Percentiles rank a stretch among this genome's conserved stretches.
Conservation (phyloP, 1,139 yeast genomes). For the Yamadazyma buinensis region DNA sequence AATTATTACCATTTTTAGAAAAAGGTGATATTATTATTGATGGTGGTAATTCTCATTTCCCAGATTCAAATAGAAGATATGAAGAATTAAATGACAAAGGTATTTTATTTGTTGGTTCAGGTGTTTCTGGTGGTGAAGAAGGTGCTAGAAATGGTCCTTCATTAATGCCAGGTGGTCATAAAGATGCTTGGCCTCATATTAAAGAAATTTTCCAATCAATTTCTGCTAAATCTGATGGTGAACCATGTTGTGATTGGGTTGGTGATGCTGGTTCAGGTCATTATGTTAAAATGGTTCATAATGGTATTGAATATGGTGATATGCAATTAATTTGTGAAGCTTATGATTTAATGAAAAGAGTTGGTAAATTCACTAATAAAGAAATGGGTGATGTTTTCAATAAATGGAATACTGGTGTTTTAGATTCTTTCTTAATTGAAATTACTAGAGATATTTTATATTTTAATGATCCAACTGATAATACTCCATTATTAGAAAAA, state of each 20-base stretch:
- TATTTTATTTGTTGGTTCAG: constrained; percentile 92
- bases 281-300: constrained; percentile 99
- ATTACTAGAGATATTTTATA: constrained; percentile 93
- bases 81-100: constrained; percentile 86
- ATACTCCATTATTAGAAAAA: constrained; percentile 92
- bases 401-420: constrained; percentile 95
- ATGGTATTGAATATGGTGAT: constrained; percentile 99
- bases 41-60: constrained; percentile 99
- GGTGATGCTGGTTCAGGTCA: constrained; percentile 99
- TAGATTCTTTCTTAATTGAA: constrained; percentile 95
- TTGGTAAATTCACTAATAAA: constrained; percentile 83
- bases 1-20: constrained; percentile 87
- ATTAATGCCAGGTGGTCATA: constrained; percentile 99
- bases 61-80: constrained; percentile 96
- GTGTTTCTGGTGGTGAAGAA: constrained; percentile 99
- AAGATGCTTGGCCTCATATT: constrained; percentile 98
- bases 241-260: constrained; percentile 99
- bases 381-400: constrained; percentile 93
- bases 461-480: constrained; percentile 81
- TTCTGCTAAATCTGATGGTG: constrained; percentile 95
- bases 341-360: constrained; percentile 91
- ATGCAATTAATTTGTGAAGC: constrained; percentile 99
- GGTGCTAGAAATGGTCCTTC: constrained; percentile 99
- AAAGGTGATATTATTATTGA: constrained; percentile 97
- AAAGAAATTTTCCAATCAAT: constrained; percentile 95